phyloP scores from a whole-genome alignment of 2,329 filamentous ascomycete genomes.

The Ophidiomyces ophidiicola region DNA sequence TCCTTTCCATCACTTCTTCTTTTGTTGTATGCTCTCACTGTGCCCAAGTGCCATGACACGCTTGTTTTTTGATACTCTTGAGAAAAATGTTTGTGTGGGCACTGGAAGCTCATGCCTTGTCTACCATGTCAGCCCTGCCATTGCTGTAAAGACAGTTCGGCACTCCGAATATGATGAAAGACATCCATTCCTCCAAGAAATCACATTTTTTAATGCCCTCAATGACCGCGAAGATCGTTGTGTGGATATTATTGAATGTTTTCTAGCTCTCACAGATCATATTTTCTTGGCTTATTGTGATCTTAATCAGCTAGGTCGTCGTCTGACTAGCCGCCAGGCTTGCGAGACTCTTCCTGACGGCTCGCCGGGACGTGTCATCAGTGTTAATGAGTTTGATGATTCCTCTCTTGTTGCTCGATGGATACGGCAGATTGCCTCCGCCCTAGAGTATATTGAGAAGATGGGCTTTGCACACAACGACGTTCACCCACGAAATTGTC shows the following conservation, averaged over 20 bases:
- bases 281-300: constrained; percentile 16
- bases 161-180: constrained; percentile 4
- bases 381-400: constrained; percentile 16
- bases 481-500: constrained; percentile 10
- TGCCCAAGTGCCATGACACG: too few relatives aligned
- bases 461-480: constrained; percentile 15
- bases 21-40: too few relatives aligned
- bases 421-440: constrained; percentile 14
- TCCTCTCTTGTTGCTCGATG: constrained; percentile 15
- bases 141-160: constrained; percentile 16
- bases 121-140: constrained; percentile 13
- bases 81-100: constrained; percentile 11
- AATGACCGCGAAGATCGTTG: constrained; percentile 13
- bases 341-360: constrained; percentile 13
- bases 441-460: constrained; percentile 15
- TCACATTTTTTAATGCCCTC: constrained; percentile 14
- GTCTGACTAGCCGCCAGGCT: constrained; percentile 9
- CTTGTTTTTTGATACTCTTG: neutral
- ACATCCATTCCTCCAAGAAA: constrained; percentile 12
- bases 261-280: constrained; percentile 14
- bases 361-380: constrained; percentile 9
- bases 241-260: constrained; percentile 15
- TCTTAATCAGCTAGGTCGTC: constrained; percentile 1
- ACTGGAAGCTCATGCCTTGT: constrained; percentile 10
- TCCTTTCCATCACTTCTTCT: too few relatives aligned